Conservation (phyloP, 2,329 filamentous ascomycete genomes). For the Verticillium dahliae region DNA sequence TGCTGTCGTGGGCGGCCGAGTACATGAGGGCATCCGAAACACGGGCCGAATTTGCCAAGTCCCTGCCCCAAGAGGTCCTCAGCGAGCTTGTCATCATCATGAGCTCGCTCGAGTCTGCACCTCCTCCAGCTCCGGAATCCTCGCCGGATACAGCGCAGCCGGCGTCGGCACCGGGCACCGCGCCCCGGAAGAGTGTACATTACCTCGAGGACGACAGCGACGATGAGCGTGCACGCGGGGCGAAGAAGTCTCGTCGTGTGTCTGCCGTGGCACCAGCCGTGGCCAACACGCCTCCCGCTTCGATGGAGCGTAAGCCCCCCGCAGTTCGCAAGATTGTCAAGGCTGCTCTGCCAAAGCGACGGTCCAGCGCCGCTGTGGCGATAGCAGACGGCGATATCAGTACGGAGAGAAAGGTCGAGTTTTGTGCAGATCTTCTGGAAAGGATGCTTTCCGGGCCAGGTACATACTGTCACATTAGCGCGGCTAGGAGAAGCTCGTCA, state of each 20-base stretch:
- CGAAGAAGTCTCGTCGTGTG: constrained; percentile 37
- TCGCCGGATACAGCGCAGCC: constrained; percentile 11
- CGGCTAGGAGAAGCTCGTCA: background rate
- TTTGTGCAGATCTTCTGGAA: constrained; percentile 50
- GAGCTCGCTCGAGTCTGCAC: constrained; percentile 43
- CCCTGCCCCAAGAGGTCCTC: constrained; percentile 54
- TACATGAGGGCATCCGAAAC: constrained; percentile 53
- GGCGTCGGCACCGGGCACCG: background rate
- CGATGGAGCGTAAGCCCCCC: constrained; percentile 15
- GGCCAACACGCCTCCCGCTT: constrained; percentile 5
- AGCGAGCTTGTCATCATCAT: constrained; percentile 57
- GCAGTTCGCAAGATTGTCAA: constrained; percentile 23
- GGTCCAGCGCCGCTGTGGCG: constrained; percentile 19
- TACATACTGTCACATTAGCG: constrained; percentile 18
- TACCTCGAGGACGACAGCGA: constrained; percentile 39
- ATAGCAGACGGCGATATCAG: constrained; percentile 10
- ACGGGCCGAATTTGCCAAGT: constrained; percentile 51
- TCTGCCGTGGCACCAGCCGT: constrained; percentile 22
- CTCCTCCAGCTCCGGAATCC: constrained; percentile 23
- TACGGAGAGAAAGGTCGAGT: constrained; percentile 39
- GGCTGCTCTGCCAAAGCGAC: constrained; percentile 22
- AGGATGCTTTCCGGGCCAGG: constrained; percentile 58
- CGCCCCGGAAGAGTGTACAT: constrained; percentile 38
- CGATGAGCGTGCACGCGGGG: constrained; percentile 21
- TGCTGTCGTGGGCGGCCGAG: constrained; percentile 56